phyloP scores from a whole-genome alignment of 1,284 basidiomycete species.

The Porogramme epimiltina region DNA sequence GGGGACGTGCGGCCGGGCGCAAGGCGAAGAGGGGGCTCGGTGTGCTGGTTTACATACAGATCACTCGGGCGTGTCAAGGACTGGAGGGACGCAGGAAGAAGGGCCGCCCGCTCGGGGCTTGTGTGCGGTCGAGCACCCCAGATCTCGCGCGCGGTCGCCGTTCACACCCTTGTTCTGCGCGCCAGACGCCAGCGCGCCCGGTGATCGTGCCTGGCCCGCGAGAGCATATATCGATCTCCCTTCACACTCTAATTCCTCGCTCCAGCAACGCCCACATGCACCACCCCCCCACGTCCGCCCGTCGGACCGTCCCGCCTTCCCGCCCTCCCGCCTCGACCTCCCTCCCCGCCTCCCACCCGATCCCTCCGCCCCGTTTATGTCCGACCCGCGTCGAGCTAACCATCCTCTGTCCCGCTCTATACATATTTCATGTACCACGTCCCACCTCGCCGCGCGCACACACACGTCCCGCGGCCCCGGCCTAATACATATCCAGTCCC shows the following conservation, averaged over 20 bases:
- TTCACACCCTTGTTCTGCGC: conserved; percentile 19
- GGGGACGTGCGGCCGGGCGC: no score
- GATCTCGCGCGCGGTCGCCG: conserved; percentile 12
- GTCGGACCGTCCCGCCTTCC: no score
- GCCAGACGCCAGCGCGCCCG: conserved; percentile 9
- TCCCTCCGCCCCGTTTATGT: conserved; percentile 17
- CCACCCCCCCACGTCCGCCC: no score
- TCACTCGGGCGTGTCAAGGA: no score
- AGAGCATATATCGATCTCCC: conserved; percentile 13
- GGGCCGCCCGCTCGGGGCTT: not conserved
- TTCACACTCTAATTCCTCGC: conserved; percentile 19
- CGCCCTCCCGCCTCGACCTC: conserved; percentile 4
- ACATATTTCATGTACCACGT: no score
- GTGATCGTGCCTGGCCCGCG: conserved; percentile 17
- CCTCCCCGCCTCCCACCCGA: conserved; percentile 14
- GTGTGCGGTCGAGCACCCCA: conserved; percentile 12
- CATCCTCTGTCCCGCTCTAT: no score
- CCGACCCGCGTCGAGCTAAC: no score
- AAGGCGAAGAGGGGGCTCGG: no score
- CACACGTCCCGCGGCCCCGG: no score
- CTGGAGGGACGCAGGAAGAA: conserved; percentile 10
- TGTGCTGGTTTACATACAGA: no score
- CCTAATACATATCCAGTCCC: no score
- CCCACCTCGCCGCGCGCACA: no score
- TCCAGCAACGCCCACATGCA: conserved; percentile 8